Evolutionary conservation across 2,329 filamentous ascomycete genomes (phyloP).

Genomic region (Exophiala sp.): DNA sequence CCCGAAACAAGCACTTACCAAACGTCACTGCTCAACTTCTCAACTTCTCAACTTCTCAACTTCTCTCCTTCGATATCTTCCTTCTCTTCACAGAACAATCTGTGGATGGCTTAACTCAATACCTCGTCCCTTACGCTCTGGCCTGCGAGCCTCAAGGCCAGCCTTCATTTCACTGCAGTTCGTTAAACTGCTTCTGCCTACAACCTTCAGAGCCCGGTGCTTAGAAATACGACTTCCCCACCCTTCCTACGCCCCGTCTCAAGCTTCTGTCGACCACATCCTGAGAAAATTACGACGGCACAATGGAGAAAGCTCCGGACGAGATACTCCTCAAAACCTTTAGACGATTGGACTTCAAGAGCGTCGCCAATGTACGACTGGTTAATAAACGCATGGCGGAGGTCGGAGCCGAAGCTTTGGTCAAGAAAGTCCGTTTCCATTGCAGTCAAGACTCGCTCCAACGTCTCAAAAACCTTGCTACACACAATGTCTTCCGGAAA

Average conservation of each 20-base stretch:
- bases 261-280: background rate
- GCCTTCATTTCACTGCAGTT: background rate
- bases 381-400: slow-evolving; percentile 19
- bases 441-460: slow-evolving; percentile 23
- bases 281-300: background rate
- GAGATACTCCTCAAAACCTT: slow-evolving; percentile 27
- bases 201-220: background rate
- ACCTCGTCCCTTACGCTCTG: background rate
- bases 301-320: slow-evolving; percentile 22
- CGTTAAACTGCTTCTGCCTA: background rate
- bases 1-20: too few species aligned
- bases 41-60: too few species aligned
- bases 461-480: slow-evolving; percentile 21
- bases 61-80: background rate
- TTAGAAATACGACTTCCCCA: background rate
- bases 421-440: slow-evolving; percentile 25
- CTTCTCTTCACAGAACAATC: background rate
- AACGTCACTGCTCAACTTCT: too few species aligned
- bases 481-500: slow-evolving; percentile 23
- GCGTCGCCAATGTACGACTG: slow-evolving; percentile 18
- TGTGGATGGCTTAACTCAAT: background rate
- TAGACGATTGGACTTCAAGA: slow-evolving; percentile 18
- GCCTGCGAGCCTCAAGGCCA: background rate
- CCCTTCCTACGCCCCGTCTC: background rate
- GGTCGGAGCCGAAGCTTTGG: slow-evolving; percentile 26